Conservation (phyloP, 441 rosid species). For the Oxalis stricta region DNA sequence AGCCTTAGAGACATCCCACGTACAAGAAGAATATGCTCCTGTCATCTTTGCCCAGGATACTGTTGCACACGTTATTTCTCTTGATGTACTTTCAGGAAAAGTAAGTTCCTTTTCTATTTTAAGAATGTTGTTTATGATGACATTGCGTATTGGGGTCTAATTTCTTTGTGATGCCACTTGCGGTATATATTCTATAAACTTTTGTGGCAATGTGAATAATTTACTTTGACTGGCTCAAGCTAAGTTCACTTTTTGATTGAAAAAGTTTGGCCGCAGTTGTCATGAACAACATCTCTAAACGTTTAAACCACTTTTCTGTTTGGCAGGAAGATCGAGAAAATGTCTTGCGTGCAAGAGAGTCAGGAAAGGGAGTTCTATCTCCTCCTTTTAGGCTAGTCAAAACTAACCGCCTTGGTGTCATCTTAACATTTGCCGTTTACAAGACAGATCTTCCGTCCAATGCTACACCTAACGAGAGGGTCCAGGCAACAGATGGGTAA, state of each 20-base stretch:
- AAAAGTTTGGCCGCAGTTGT: neutral
- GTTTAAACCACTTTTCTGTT: conserved; percentile 7
- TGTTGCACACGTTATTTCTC: conserved; percentile 69
- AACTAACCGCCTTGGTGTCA: conserved; percentile 80
- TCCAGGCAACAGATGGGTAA: conserved; percentile 75
- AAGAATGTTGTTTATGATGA: neutral
- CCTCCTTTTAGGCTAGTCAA: conserved; percentile 80
- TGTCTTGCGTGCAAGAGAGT: conserved; percentile 70
- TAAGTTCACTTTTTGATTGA: neutral
- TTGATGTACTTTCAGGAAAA: conserved; percentile 85
- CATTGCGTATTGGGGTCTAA: too few species aligned
- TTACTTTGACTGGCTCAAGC: neutral
- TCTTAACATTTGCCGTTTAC: conserved; percentile 83
- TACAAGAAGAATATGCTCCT: conserved; percentile 88
- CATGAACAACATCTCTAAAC: conserved; percentile 2
- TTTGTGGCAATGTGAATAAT: neutral
- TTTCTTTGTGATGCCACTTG: too few species aligned
- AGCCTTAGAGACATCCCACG: conserved; percentile 55
- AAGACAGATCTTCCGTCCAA: conserved; percentile 62
- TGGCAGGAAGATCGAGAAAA: conserved; percentile 82
- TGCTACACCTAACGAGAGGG: conserved; percentile 71
- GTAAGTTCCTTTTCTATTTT: conserved; percentile 26
- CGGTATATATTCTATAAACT: too few species aligned
- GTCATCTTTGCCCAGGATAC: conserved; percentile 95
- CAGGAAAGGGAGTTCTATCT: conserved; percentile 77